phyloP scores from a whole-genome alignment of 257 asterid genomes.

The Haberlea rhodopensis region DNA sequence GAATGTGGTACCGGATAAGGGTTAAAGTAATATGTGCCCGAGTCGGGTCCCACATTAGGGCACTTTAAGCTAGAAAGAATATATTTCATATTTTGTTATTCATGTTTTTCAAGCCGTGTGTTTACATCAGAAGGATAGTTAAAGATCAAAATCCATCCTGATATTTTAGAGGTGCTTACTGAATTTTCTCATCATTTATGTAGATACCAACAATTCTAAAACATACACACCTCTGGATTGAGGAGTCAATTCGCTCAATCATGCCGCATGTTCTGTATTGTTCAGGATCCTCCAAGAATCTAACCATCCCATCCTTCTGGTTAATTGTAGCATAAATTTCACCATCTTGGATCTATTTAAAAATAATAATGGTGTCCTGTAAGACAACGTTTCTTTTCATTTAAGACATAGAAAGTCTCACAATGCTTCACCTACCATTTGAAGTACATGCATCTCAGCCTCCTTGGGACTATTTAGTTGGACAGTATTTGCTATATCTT shows the following conservation, averaged over 20 bases:
- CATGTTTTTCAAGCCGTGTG: not conserved
- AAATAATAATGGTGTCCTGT: not conserved
- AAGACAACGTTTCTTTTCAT: slow-evolving; percentile 1
- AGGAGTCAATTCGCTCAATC: slow-evolving; percentile 87
- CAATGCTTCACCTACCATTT: slow-evolving; percentile 60
- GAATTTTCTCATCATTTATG: not conserved
- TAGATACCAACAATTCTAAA: not conserved
- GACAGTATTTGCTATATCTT: slow-evolving; percentile 86
- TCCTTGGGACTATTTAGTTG: slow-evolving; percentile 74
- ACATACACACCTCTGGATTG: slow-evolving; percentile 73
- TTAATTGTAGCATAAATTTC: slow-evolving; percentile 91
- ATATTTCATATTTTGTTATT: not conserved
- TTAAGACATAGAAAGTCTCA: slow-evolving; percentile 8
- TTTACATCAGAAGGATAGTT: not conserved
- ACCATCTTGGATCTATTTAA: slow-evolving; percentile 79
- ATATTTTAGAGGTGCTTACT: not conserved
- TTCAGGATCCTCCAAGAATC: slow-evolving; percentile 98
- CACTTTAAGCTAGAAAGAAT: not conserved
- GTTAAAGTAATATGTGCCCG: too few species aligned
- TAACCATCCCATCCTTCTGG: slow-evolving; percentile 99
- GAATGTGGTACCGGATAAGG: too few species aligned
- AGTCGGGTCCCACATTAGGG: too few species aligned
- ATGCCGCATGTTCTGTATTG: slow-evolving; percentile 87
- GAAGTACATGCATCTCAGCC: slow-evolving; percentile 98
- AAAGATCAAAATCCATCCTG: not conserved